phyloP scores from a whole-genome alignment of 2,329 filamentous ascomycete genomes.

The Coleophoma eucalyptorum region DNA sequence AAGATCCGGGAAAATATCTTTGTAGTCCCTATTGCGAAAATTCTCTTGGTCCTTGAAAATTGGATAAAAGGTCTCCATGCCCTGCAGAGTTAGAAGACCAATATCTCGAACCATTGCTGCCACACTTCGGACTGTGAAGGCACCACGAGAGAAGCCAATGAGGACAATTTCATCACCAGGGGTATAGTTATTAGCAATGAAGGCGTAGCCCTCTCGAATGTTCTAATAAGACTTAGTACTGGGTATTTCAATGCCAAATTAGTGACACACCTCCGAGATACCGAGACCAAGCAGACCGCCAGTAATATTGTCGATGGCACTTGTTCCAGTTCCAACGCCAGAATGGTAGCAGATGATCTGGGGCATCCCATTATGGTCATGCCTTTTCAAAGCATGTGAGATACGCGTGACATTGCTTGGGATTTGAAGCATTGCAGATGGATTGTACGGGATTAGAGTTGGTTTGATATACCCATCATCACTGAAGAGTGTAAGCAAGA shows the following conservation, averaged over 20 bases:
- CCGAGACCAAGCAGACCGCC: constrained; percentile 47
- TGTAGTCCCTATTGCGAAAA: constrained; percentile 29
- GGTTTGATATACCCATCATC: constrained; percentile 24
- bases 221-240: constrained; percentile 31
- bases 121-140: constrained; percentile 30
- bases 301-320: not conserved
- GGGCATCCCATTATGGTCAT: constrained; percentile 42
- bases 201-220: constrained; percentile 40
- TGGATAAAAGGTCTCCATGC: constrained; percentile 37
- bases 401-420: constrained; percentile 59
- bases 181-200: constrained; percentile 37
- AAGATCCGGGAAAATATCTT: constrained; percentile 23
- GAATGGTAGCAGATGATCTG: constrained; percentile 2
- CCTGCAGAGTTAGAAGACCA: constrained; percentile 36
- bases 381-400: constrained; percentile 50
- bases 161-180: constrained; percentile 28
- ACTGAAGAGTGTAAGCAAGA: constrained; percentile 5
- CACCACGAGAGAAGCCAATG: constrained; percentile 32
- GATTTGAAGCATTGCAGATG: constrained; percentile 55
- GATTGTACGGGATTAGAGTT: constrained; percentile 46
- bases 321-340: constrained; percentile 36
- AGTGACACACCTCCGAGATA: constrained; percentile 29
- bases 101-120: constrained; percentile 26
- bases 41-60: constrained; percentile 33
- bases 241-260: not conserved